Evolutionary conservation across 495 filamentous ascomycete species (phyloP), one percentile per base, ranked within the genome.

Genomic region (Podospora pseudoanserina): DNA sequence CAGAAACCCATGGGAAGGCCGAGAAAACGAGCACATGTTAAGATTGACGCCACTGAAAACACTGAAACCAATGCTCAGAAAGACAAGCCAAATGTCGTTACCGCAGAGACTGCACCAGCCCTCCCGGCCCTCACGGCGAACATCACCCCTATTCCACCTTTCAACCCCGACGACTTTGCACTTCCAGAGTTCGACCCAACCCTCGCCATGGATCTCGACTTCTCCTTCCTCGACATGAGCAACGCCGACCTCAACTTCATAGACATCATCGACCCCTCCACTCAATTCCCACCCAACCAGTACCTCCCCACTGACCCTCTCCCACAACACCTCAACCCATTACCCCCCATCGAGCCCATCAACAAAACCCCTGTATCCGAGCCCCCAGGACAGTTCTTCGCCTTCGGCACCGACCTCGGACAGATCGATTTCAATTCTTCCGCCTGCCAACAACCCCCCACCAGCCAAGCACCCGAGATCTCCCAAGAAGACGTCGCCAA

Each of bases 1-100:
- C 85, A 86, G 73, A 89, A 89, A 73, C 82, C 79, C 23, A 89
- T 89, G 87, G 87, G 87, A 19, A 74, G 87, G 67, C 87, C 87
- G 20, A 71, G 86, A 61, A 89, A 89, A 72, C 79, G 85, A 56
- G 79, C 80, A 23, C 80, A 79, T 63, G 73, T 79, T 28, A 79
- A 84, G 64, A 65, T 49, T 49, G 15, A 28, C 3, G 18, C 18
- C 5, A 4, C 34, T 16, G 32, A 63, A 18, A 39, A 18, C 19
- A n/a, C n/a, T 30, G 56, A 64, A 63, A 20, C 55, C 55, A 20
- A 58, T 26, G 23, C 23, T 58, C 55, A 19, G 57, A 44, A 62
- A 54, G 20, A 60, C 60, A 67, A 63, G 32, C 32, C 16, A 44
- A n/a, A 64, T 15, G 28, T 15, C 28, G 18, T 63, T 15, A 18